Evolutionary conservation across 148 eudicot species (phyloP).

Genomic region (Cornus kousa): DNA sequence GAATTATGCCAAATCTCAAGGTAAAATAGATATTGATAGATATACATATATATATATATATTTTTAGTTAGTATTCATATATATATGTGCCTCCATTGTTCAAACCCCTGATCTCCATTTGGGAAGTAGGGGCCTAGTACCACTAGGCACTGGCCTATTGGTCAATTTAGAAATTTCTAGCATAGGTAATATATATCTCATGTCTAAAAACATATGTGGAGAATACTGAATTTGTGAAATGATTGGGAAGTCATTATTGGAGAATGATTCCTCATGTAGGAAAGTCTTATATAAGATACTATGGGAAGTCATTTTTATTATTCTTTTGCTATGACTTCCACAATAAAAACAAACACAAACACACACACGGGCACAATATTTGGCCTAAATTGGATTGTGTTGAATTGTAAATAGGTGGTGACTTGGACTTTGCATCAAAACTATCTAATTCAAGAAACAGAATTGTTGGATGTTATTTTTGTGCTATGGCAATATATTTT

Average conservation of each 20-base stretch:
- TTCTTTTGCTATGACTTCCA: no score
- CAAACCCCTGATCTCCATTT: no score
- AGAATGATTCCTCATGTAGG: no score
- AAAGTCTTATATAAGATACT: no score
- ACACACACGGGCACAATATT: no score
- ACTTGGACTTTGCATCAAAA: conserved; percentile 22
- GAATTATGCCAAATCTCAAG: conserved; percentile 2
- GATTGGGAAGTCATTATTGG: background rate
- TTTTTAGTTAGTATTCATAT: no score
- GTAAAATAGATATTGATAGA: background rate
- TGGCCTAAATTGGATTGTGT: no score
- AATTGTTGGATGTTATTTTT: conserved; percentile 32
- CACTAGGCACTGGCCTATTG: no score
- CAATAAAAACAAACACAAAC: no score
- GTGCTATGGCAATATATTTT: conserved; percentile 21
- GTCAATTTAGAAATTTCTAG: no score
- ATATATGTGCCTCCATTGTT: background rate
- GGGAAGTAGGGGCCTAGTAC: no score
- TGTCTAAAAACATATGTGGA: background rate
- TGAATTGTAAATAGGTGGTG: conserved; percentile 37
- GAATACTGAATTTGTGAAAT: background rate
- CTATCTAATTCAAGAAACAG: conserved; percentile 37
- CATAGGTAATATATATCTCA: background rate
- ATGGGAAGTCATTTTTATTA: background rate
- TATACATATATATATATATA: no score